A percentile compares a stretch with the other conserved stretches of the same genome.
Conservation (phyloP, 306 rosid species). For the Medicago lupulina region DNA sequence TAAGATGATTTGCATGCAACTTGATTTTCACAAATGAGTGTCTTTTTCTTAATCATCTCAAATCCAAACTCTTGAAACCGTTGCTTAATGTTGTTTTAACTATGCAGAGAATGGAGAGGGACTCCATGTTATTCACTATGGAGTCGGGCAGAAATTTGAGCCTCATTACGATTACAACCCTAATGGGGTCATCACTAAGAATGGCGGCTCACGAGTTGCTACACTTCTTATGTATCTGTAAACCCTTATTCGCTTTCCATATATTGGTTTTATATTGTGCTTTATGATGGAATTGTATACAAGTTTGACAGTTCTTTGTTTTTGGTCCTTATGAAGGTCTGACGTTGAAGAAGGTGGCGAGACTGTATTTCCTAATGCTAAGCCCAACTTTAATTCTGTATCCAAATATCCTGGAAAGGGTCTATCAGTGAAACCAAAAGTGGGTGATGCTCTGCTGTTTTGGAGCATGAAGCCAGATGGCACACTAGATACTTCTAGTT, state of each 20-base stretch:
- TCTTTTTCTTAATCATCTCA: background rate
- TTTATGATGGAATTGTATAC: slow-evolving; percentile 15
- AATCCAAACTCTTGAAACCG: background rate
- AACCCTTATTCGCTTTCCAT: slow-evolving; percentile 37
- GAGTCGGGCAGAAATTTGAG: too few relatives aligned
- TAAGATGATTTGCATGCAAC: background rate
- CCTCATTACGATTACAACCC: background rate
- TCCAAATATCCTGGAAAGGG: slow-evolving; percentile 84
- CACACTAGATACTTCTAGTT: slow-evolving; percentile 82
- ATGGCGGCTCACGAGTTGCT: slow-evolving; percentile 87
- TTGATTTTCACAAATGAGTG: slow-evolving; percentile 9
- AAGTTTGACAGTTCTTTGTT: slow-evolving; percentile 2
- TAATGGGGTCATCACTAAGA: slow-evolving; percentile 76
- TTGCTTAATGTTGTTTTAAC: slow-evolving; percentile 8
- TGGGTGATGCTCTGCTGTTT: slow-evolving; percentile 88
- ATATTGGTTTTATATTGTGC: slow-evolving; percentile 24
- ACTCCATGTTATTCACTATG: slow-evolving; percentile 80
- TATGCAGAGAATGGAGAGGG: slow-evolving; percentile 83
- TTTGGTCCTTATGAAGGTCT: slow-evolving; percentile 61
- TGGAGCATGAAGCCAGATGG: slow-evolving; percentile 90
- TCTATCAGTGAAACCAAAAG: slow-evolving; percentile 81
- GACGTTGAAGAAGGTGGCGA: slow-evolving; percentile 96
- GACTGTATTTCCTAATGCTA: slow-evolving; percentile 80
- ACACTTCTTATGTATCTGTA: slow-evolving; percentile 94
- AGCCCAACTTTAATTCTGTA: slow-evolving; percentile 60